Conservation (phyloP, 805 yeast species). For the Candida hungchunana region DNA sequence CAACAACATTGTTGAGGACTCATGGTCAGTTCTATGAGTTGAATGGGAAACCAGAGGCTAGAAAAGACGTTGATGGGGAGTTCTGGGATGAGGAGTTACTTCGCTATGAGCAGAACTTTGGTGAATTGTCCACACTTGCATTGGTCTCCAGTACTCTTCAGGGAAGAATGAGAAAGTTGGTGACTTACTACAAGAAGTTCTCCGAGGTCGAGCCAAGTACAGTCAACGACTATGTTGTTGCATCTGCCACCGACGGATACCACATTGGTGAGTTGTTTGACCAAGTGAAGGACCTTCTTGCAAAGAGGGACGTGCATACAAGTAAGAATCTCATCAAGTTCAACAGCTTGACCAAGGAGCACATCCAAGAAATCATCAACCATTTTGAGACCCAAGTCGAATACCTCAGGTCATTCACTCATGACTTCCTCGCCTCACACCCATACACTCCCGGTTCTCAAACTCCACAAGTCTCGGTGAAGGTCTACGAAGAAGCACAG, state of each 20-base stretch:
- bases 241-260: too few species aligned
- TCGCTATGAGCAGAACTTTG: background rate
- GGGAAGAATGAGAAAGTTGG: constrained; percentile 2
- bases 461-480: too few species aligned
- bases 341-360: constrained; percentile 2
- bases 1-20: too few species aligned
- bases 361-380: constrained; percentile 1
- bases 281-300: too few species aligned
- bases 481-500: constrained; percentile 1
- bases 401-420: constrained; percentile 1
- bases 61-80: background rate
- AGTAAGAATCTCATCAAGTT: background rate
- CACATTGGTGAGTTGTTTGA: too few species aligned
- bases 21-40: too few species aligned
- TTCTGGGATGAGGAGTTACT: constrained; percentile 5
- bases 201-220: too few species aligned
- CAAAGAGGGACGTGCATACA: too few species aligned
- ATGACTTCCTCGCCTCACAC: too few species aligned
- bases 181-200: background rate
- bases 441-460: too few species aligned
- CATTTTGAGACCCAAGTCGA: constrained; percentile 1
- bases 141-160: constrained; percentile 1
- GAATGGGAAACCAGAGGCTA: too few species aligned
- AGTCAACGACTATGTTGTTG: too few species aligned
- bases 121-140: constrained; percentile 3